phyloP scores from a whole-genome alignment of 129 eudicot species.

The Glebionis coronaria region DNA sequence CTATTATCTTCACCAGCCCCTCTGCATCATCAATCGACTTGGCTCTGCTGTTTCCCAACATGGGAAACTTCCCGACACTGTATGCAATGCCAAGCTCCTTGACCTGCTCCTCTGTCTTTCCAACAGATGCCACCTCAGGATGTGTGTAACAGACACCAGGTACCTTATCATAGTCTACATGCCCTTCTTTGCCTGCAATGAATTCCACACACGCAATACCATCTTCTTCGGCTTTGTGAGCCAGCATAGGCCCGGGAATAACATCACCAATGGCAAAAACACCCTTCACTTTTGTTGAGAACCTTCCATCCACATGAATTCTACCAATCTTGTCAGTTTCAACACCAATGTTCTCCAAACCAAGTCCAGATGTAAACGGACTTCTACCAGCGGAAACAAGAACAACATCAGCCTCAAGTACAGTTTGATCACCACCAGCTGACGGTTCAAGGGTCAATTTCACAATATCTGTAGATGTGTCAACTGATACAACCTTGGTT shows the following conservation, averaged over 20 bases:
- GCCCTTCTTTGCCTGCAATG: constrained; percentile 85
- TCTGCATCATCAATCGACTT: constrained; percentile 90
- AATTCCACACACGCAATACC: constrained; percentile 87
- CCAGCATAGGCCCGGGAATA: constrained; percentile 94
- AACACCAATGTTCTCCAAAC: constrained; percentile 67
- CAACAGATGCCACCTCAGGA: constrained; percentile 92
- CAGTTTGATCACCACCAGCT: constrained; percentile 78
- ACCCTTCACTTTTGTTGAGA: constrained; percentile 64
- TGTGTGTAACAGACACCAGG: constrained; percentile 88
- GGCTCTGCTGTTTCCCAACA: constrained; percentile 87
- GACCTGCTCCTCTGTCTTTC: constrained; percentile 92
- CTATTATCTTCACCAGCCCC: constrained; percentile 77
- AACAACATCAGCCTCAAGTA: constrained; percentile 85
- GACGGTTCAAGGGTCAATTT: constrained; percentile 83
- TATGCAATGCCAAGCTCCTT: constrained; percentile 63
- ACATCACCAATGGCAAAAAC: constrained; percentile 92
- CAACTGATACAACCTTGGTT: constrained; percentile 79
- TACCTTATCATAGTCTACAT: constrained; percentile 81
- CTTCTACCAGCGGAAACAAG: constrained; percentile 84
- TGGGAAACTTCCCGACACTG: constrained; percentile 76
- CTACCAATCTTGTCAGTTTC: constrained; percentile 77
- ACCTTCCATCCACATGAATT: constrained; percentile 57
- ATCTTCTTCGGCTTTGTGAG: constrained; percentile 95
- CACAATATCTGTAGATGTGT: constrained; percentile 50
- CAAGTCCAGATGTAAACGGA: constrained; percentile 76